A percentile compares a stretch with the other conserved stretches of the same genome.
Evolutionary conservation across 495 filamentous ascomycete genomes (phyloP).

Genomic region (Neurospora cerealis): DNA sequence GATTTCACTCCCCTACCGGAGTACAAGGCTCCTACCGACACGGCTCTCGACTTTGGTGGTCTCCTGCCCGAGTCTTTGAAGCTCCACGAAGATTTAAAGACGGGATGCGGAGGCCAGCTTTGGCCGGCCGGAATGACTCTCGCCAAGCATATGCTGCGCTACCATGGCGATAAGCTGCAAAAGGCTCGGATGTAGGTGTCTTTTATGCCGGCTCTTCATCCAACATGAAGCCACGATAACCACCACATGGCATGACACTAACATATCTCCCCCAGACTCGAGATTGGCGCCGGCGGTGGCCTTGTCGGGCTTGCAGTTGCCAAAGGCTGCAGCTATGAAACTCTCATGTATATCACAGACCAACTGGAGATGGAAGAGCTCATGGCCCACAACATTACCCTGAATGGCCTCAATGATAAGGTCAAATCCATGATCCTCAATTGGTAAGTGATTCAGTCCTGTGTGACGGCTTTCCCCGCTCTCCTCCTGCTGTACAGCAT

Average conservation of each 20-base stretch:
- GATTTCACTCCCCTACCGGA: slow-evolving; percentile 54
- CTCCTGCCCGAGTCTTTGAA: slow-evolving; percentile 57
- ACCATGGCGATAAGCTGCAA: slow-evolving; percentile 48
- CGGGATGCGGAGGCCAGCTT: slow-evolving; percentile 83
- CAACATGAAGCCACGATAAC: neutral
- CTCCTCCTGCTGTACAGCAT: neutral
- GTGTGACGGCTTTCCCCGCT: neutral
- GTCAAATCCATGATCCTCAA: slow-evolving; percentile 58
- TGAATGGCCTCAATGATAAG: slow-evolving; percentile 59
- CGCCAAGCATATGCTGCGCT: slow-evolving; percentile 69
- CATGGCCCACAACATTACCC: slow-evolving; percentile 70
- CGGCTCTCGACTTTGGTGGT: slow-evolving; percentile 59
- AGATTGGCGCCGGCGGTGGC: slow-evolving; percentile 86
- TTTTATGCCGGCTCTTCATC: neutral
- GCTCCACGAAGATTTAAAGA: slow-evolving; percentile 72
- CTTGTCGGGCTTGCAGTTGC: slow-evolving; percentile 70
- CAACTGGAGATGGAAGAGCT: slow-evolving; percentile 72
- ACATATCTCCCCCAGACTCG: slow-evolving; percentile 48
- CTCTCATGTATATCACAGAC: slow-evolving; percentile 69
- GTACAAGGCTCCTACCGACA: slow-evolving; percentile 54
- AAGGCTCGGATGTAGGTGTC: slow-evolving; percentile 64
- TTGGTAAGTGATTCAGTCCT: slow-evolving; percentile 44
- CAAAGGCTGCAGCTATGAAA: slow-evolving; percentile 39
- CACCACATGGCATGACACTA: slow-evolving; percentile 4
- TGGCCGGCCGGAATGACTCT: slow-evolving; percentile 93